Base-by-base conservation (phyloP, 148 eudicot species). In the Vaccinium myrtillus region DNA sequence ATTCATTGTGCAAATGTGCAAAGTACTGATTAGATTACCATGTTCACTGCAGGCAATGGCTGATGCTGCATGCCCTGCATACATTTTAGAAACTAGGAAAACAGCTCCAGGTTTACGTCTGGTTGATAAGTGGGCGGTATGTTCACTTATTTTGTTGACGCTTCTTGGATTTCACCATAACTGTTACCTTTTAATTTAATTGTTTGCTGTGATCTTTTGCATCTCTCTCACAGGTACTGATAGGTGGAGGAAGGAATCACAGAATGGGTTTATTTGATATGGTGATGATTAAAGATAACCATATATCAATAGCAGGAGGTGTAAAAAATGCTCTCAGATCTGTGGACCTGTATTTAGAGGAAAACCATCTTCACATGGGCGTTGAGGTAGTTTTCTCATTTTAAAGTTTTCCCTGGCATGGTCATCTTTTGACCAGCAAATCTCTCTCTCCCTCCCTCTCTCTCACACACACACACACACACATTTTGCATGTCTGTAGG, bases 71-170 rank as follows among this genome's bases (percentile, higher is more conserved):
- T 67, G 78, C 79, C 99, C 99, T 89, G 98, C 99, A 67, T 76
- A 79, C 76, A 92, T 96, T 48, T 83, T 96, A 84, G 99, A 96
- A 86, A 96, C 99, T 43, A 91, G 99, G 88, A 96, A 96, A 88
- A 96, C 99, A 73, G 99, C 98, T 86, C 99, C 99, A 53, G 95
- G 94, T 61, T 90, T 96, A 87, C 95, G 99, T 59, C 86, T 96
- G 92, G 94, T 94, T 93, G 99, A 96, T 87, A 96, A 96, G 91
- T 96, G 99, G 99, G 99, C 99, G 87, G 99, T 96, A 80, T 84
- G 81, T 84, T 88, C 84, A 79, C 88, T 89, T 86, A 77, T 87
- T 86, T 85, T 79, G 43, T 70, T 79, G 2, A 18, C 23, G 36
- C 69, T 27, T 9, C 55, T 50, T 8, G 21, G 14, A n/a, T 16